Base-by-base conservation (phyloP, 352 stramenopile genomes). In the Globisporangium echinulatum region DNA sequence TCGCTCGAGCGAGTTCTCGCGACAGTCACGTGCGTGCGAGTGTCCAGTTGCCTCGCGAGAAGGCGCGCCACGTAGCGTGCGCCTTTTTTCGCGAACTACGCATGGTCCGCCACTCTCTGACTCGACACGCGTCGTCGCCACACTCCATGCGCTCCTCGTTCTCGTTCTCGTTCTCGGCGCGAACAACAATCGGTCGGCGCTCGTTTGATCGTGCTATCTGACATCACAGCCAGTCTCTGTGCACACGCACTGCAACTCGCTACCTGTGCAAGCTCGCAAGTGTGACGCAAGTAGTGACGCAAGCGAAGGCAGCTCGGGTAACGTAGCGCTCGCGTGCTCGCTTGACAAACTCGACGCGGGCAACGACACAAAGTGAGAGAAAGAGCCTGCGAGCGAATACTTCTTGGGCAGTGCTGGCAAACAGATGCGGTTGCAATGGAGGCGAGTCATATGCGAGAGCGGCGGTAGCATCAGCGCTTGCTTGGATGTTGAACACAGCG, bases 81-180 rank as follows among this genome's bases (percentile, higher is more conserved):
- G 46, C 46, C 46, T 49, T 49, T 49, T 49, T 49, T 49, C 46
- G 46, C 46, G 46, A 49, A 8, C 46, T 13, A 13, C 40, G 40
- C 11, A 13, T 44, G 46, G 14, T 7, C 46, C 46, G 46, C 46
- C 46, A 49, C n/a, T 25, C 14, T 49, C 46, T 17, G n/a, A 10
- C n/a, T 7, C 14, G 46, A 49, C n/a, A 5, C n/a, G 40, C 46
- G 14, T 4, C 46, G 8, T 15, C 10, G 14, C 14, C 8, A 49
- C 46, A 44, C 14, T 49, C 14, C 46, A 33, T 17, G 4, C 46
- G 7, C 14, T 17, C 46, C 46, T 49, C n/a, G 14, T 19, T 15
- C 42, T 47, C 42, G 5, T 13, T 10, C 5, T 10, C 42, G 42
- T 14, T 10, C 5, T 10, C 42, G 42, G 2, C 25, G 25, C 25